phyloP scores from a whole-genome alignment of 2,329 filamentous ascomycete genomes.

The Monilinia vaccinii-corymbosi region DNA sequence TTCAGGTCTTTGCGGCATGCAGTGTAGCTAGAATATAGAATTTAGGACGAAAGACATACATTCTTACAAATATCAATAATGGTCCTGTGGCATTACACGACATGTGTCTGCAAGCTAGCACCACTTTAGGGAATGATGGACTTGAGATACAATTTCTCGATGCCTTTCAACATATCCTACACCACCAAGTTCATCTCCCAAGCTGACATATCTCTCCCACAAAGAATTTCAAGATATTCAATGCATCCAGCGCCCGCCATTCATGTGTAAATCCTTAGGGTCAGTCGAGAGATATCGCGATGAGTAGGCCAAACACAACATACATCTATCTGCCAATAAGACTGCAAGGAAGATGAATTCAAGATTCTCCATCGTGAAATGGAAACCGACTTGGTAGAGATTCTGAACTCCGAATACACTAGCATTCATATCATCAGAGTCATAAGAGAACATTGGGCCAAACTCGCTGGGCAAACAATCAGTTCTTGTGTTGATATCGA shows the following conservation, averaged over 20 bases:
- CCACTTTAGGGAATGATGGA: neutral
- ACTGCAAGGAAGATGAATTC: neutral
- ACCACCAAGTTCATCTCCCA: neutral
- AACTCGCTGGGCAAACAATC: too few species aligned
- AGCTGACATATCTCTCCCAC: neutral
- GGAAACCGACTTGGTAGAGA: neutral
- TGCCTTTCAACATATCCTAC: neutral
- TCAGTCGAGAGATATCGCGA: neutral
- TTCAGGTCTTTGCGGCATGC: neutral
- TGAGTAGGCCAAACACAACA: neutral
- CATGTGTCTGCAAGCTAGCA: neutral
- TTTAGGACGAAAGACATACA: neutral
- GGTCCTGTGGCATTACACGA: neutral
- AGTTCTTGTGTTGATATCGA: too few species aligned
- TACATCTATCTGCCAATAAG: neutral
- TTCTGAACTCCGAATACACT: neutral
- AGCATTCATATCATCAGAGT: neutral
- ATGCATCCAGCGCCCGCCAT: neutral
- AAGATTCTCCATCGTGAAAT: neutral
- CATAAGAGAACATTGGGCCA: neutral
- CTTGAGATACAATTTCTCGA: neutral
- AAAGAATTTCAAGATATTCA: neutral
- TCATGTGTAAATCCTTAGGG: neutral
- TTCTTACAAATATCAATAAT: neutral
- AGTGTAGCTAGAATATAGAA: neutral